Evolutionary conservation across 495 filamentous ascomycete species (phyloP).

Genomic region (Neohortaea acidophila): DNA sequence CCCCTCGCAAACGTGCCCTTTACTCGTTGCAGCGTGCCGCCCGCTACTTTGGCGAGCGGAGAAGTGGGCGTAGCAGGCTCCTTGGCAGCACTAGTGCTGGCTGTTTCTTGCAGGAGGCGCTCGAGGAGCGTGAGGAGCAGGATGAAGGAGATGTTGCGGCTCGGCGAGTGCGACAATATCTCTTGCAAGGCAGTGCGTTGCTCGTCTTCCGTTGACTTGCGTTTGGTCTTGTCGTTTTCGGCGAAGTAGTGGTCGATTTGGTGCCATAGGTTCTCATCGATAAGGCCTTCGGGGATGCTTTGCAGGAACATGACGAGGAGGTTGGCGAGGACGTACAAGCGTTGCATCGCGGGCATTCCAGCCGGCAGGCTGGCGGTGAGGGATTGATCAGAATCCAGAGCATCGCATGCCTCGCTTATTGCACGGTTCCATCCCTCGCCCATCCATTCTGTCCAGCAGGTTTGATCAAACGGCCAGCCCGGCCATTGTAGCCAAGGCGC

Average conservation of each 20-base stretch:
- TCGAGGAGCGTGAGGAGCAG: conserved; percentile 67
- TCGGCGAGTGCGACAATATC: conserved; percentile 50
- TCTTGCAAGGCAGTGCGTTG: conserved; percentile 56
- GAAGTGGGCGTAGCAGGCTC: conserved; percentile 7
- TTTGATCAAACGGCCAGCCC: conserved; percentile 63
- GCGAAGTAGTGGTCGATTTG: conserved; percentile 49
- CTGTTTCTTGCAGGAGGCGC: conserved; percentile 20
- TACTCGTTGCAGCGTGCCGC: conserved; percentile 5
- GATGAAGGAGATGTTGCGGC: conserved; percentile 72
- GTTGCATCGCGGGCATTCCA: conserved; percentile 43
- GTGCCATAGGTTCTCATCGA: conserved; percentile 53
- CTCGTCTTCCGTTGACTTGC: conserved; percentile 40
- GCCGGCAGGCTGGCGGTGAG: conserved; percentile 43
- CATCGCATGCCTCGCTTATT: conserved; percentile 38
- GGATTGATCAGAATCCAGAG: conserved; percentile 50
- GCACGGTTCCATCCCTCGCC: conserved; percentile 16
- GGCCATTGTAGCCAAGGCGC: conserved; percentile 44
- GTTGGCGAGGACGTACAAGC: conserved; percentile 53
- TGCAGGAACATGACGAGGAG: conserved; percentile 54
- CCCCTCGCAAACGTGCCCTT: conserved; percentile 4
- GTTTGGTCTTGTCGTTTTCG: conserved; percentile 35
- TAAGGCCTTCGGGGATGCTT: conserved; percentile 58
- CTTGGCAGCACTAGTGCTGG: not conserved
- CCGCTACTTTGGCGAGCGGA: not conserved
- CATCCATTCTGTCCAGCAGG: conserved; percentile 31